Evolutionary conservation across 2,329 filamentous ascomycete species (phyloP).

Genomic region (Diaporthe batatas): DNA sequence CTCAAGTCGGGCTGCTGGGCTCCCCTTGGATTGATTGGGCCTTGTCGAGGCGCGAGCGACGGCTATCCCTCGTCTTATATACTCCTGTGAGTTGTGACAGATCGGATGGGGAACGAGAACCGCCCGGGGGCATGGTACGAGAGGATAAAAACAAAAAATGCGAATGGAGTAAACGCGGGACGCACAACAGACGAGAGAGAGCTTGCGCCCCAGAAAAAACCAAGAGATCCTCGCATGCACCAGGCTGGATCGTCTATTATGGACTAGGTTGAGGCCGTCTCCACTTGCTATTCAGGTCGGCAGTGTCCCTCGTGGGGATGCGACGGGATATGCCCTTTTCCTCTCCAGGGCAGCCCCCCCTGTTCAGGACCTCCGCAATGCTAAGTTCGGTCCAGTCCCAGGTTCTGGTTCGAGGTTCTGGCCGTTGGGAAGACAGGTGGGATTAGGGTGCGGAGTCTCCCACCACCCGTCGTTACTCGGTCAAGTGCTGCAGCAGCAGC

Average conservation of each 20-base stretch:
- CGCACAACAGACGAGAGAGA: constrained; percentile 3
- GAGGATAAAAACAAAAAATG: constrained; percentile 2
- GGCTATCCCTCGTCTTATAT: constrained; percentile 16
- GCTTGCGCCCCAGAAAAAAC: neutral
- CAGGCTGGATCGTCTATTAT: constrained; percentile 27
- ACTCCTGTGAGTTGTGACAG: constrained; percentile 15
- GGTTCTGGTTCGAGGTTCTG: constrained; percentile 14
- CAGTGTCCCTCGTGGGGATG: constrained; percentile 31
- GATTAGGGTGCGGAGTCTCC: constrained; percentile 21
- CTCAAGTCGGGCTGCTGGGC: constrained; percentile 22
- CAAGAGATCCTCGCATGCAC: constrained; percentile 24
- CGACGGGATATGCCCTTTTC: constrained; percentile 16
- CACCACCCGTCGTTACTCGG: neutral
- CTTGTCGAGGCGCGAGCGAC: constrained; percentile 15
- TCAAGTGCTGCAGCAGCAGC: neutral
- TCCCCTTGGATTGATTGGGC: constrained; percentile 7
- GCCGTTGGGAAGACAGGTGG: constrained; percentile 24
- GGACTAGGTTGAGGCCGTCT: constrained; percentile 33
- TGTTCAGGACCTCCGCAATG: constrained; percentile 22
- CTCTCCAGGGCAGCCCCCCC: constrained; percentile 8
- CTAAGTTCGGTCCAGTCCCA: constrained; percentile 19
- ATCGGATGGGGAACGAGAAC: constrained; percentile 23
- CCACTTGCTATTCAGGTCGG: constrained; percentile 28
- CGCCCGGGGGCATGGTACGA: neutral
- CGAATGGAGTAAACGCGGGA: constrained; percentile 3